Conservation (phyloP, 164 flowering plant genomes). For the Akebia trifoliata region DNA sequence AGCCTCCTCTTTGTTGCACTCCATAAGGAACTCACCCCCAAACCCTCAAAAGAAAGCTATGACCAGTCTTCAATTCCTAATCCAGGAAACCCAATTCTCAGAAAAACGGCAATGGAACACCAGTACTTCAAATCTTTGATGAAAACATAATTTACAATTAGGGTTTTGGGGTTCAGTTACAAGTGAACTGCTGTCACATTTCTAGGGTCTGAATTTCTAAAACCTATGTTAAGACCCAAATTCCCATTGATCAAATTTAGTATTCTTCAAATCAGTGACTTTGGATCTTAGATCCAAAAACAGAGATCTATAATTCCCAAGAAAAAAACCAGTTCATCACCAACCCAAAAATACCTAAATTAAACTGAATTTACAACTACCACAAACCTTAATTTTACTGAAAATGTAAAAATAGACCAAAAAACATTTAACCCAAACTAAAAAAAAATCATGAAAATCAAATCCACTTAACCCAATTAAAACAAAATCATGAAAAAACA, state of each 20-base stretch:
- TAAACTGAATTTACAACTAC: conserved; percentile 16
- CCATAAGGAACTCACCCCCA: conserved; percentile 43
- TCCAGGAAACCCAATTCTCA: neutral
- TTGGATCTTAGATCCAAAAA: neutral
- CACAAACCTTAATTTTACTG: conserved; percentile 4
- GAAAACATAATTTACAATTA: neutral
- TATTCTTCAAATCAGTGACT: too few species aligned
- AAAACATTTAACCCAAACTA: neutral
- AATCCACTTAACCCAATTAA: neutral
- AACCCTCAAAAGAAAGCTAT: conserved; percentile 18
- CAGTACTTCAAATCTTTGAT: conserved; percentile 2
- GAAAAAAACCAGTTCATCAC: neutral
- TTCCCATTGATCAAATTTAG: too few species aligned
- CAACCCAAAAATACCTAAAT: conserved; percentile 2
- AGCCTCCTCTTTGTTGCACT: conserved; percentile 55
- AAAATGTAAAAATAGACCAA: neutral
- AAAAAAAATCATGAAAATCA: conserved; percentile 5
- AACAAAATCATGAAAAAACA: neutral
- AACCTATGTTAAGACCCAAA: too few species aligned
- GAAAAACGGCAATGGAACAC: neutral
- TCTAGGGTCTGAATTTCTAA: neutral
- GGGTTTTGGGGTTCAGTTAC: neutral
- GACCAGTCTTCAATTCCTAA: conserved; percentile 2
- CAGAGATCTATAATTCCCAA: conserved; percentile 1
- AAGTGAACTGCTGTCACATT: neutral